Conservation (phyloP, 108 stramenopile genomes). For the Fragilariopsis cylindrus region DNA sequence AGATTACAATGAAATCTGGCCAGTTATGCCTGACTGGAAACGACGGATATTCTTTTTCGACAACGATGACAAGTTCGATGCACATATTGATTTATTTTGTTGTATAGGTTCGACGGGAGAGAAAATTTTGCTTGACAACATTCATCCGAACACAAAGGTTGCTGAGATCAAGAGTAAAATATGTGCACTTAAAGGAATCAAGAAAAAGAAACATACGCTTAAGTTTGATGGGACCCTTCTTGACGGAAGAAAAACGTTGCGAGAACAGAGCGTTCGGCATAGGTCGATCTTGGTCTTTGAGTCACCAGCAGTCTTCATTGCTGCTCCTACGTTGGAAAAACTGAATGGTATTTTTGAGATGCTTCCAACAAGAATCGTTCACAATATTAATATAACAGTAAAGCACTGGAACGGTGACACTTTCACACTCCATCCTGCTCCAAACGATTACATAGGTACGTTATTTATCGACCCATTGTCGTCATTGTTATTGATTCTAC, state of each 20-base stretch:
- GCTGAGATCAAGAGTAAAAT: slow-evolving; percentile 28
- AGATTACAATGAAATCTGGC: slow-evolving; percentile 27
- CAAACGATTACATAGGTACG: slow-evolving; percentile 15
- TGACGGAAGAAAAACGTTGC: slow-evolving; percentile 20
- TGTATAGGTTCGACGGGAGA: slow-evolving; percentile 33
- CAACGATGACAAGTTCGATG: slow-evolving; percentile 21
- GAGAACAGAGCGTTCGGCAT: slow-evolving; percentile 24
- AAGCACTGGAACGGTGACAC: slow-evolving; percentile 24
- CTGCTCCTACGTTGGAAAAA: slow-evolving; percentile 14
- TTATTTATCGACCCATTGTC: too few relatives aligned
- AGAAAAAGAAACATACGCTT: slow-evolving; percentile 10
- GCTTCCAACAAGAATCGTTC: slow-evolving; percentile 6
- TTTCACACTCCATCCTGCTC: slow-evolving; percentile 2
- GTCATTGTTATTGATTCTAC: too few relatives aligned
- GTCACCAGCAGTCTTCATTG: slow-evolving; percentile 15
- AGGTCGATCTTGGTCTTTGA: slow-evolving; percentile 33
- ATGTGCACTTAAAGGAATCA: slow-evolving; percentile 3
- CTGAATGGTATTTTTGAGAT: slow-evolving; percentile 3
- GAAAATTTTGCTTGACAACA: slow-evolving; percentile 10
- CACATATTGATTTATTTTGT: slow-evolving; percentile 18
- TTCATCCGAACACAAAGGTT: slow-evolving; percentile 14
- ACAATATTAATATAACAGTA: slow-evolving; percentile 7
- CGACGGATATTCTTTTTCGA: slow-evolving; percentile 38
- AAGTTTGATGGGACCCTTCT: slow-evolving; percentile 26
- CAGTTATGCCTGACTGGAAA: slow-evolving; percentile 35